Evolutionary conservation across 1,139 yeast species (phyloP), one percentile per base, ranked within the genome.

Genomic region (Hanseniaspora uvarum): DNA sequence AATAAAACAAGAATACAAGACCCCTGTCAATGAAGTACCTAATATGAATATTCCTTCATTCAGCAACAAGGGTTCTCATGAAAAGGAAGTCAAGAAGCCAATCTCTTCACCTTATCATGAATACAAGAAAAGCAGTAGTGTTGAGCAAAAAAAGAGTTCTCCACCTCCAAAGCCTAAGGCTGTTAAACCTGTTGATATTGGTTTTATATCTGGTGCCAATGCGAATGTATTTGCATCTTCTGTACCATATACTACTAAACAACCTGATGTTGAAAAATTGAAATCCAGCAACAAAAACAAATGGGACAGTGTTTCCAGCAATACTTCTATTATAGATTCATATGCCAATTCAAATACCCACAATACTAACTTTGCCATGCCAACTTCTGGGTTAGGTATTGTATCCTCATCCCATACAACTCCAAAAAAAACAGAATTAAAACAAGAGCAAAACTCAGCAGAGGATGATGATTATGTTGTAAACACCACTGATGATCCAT

Each of bases 401-500:
- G 53, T 50, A 7, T 26, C 47, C 1, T 50, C 53, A 19, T 26
- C 37, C 3, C 24, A 50, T 5, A 41, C 43, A 2, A 50, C 53
- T 8, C 53, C 53, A 12, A 44, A 34, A 43, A 40, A 46, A 11
- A 14, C 31, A 1, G 24, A 48, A 16, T 36, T 11, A 14, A 7
- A 19, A 4, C 14, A n/a, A 7, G 43, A 39, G 14, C 5, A n/a
- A 26, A n/a, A 18, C 6, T 14, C 19, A 12, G 18, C 28, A 4
- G 48, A 41, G 12, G 45, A 46, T 11, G 37, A 52, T 23, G 56
- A 40, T 18, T 45, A 37, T 31, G 56, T 53, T 14, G 55, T 46
- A 4, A 50, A 56, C 10, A 39, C 37, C 4, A 41, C 49, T 28
- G 58, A 47, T 49, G 60, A 56, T 56, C 59, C 56, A 31, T 43